Evolutionary conservation across 2,329 filamentous ascomycete genomes (phyloP), one percentile per base, ranked within the genome.

Genomic region (Botryotinia narcissicola): DNA sequence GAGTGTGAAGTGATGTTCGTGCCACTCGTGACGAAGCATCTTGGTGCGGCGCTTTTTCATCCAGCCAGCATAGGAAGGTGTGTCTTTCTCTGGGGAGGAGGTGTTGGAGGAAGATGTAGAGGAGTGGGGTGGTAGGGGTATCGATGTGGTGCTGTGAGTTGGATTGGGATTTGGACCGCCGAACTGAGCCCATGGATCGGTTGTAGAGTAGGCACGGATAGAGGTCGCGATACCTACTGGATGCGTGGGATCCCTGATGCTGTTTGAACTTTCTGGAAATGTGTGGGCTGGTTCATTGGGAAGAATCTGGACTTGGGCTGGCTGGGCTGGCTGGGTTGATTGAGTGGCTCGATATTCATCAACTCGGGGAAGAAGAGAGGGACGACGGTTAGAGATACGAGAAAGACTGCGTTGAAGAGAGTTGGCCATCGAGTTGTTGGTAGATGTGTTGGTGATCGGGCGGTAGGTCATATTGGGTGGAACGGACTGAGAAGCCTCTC

Each of bases 31-130:
- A 61, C 94, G 93, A 75, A 97, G 88, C 85, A 97, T 90, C 80
- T 90, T 91, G 48, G 92, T 97, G 84, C 94, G 94, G 80, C 95
- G 93, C 86, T 97, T 97, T 86, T 94, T 95, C 90, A 99, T 97
- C 83, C 91, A 94, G 1, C 96, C 96, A 68, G 93, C 89, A 82
- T 95, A 93, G 48, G 89, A 88, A 75, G 92, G 83, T 73, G 89
- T 89, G 71, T 86, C 84, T 69, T 75, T 79, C 81, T 73, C 74
- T 61, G 72, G 79, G 70, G 74, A 79, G 63, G 62, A 75, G 54
- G 76, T 77, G 44, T 61, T 75, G 35, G 70, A 51, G 77, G 74
- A 64, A 74, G 77, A 67, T 40, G 16, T 67, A 73, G 75, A 57
- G 71, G 72, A 46, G 73, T 70, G 75, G 73, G 74, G 22, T 70